Evolutionary conservation across 768 basidiomycete species (phyloP), one percentile per base, ranked within the genome.

Genomic region (Hebeloma cylindrosporum): DNA sequence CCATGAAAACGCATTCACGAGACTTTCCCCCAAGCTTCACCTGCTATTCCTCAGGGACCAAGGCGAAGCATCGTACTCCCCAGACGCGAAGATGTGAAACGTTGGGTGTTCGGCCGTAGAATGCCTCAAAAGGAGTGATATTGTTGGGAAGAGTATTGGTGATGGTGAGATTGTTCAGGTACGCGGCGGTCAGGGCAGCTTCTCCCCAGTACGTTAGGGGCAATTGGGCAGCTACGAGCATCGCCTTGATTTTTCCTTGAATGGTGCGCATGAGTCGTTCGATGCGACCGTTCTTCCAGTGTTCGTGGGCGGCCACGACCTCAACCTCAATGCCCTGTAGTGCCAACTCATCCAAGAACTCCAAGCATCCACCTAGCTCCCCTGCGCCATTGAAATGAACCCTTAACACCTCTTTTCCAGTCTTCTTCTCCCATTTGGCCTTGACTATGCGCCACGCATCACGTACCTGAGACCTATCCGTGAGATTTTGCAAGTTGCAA

Each of bases 171-270:
- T 69, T 70, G 1, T 48, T 37, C 1, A 68, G 11, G 29, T 67
- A 67, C 13, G 35, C 48, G 1, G 59, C 61, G 37, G 65, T 52
- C 0, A 22, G 5, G 8, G 62, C 46, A 0, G 63, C 66, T 21
- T 68, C 59, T 0, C 60, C 60, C 67, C 71, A 72, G 8, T 66
- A 45, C 14, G 44, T 59, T 1, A 32, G 22, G n/a, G 53, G 20
- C 5, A 73, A 21, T 4, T 60, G 53, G 4, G 54, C 41, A 3
- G 45, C 60, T 26, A 65, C 54, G 2, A 73, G 4, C 39, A 47
- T 47, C 8, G 45, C 38, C 0, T 16, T 34, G 4, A 50, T 40
- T 3, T 22, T 17, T 1, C 23, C 34, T 16, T 50, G 47, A 2
- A 53, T 4, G 21, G 44, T 53, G 5, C 52, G 48, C 14, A 52